phyloP scores from a whole-genome alignment of 129 eudicot genomes.

The Calendula officinalis region DNA sequence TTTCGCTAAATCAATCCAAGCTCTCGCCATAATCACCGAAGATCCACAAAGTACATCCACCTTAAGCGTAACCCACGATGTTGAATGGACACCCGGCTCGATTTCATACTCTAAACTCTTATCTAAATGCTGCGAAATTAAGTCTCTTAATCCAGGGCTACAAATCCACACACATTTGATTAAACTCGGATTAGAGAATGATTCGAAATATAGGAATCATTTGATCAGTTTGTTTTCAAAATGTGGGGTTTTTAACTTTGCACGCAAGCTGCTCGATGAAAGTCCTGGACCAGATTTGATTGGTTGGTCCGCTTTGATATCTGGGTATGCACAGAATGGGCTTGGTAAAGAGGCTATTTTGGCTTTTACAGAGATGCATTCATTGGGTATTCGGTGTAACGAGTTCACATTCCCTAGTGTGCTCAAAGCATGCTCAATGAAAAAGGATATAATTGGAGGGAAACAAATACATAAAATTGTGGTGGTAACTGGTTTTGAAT shows the following conservation, averaged over 20 bases:
- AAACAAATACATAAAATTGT: conserved; percentile 66
- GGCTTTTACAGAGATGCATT: conserved; percentile 53
- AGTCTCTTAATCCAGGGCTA: conserved; percentile 47
- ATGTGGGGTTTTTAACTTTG: conserved; percentile 43
- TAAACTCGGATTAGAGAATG: conserved; percentile 46
- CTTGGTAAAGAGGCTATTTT: conserved; percentile 47
- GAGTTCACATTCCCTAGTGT: conserved; percentile 74
- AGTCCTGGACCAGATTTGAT: conserved; percentile 77
- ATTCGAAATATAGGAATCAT: conserved; percentile 51
- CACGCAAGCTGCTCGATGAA: conserved; percentile 74
- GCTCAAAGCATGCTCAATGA: conserved; percentile 69
- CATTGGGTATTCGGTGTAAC: conserved; percentile 55
- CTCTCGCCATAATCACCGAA: conserved; percentile 27
- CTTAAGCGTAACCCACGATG: conserved; percentile 22
- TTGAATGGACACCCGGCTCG: conserved; percentile 25
- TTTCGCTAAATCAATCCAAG: conserved; percentile 22
- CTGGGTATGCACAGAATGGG: conserved; percentile 72
- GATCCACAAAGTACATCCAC: conserved; percentile 17
- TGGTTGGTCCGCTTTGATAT: conserved; percentile 84
- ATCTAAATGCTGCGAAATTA: conserved; percentile 49
- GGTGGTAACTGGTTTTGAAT: conserved; percentile 55
- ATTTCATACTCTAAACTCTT: conserved; percentile 54
- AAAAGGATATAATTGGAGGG: conserved; percentile 54
- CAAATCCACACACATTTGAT: conserved; percentile 61
- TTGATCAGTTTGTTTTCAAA: conserved; percentile 65